phyloP scores from a whole-genome alignment of 2,329 filamentous ascomycete genomes.

The Hymenoscyphus fraxineus region DNA sequence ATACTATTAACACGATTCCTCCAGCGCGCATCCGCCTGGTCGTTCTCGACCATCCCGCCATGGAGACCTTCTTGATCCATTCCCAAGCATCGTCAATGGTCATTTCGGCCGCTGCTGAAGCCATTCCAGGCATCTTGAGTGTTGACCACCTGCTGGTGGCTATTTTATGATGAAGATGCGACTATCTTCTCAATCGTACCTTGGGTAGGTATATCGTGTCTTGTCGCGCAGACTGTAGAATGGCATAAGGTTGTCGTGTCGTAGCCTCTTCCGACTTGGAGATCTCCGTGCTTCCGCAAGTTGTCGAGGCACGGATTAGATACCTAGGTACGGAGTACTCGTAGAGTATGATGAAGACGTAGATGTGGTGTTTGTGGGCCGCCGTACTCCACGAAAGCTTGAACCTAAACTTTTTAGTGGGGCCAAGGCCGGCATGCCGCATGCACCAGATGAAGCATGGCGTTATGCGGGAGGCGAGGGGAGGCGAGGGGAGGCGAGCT shows the following conservation, averaged over 20 bases:
- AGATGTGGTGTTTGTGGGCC: not conserved
- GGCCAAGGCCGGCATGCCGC: not conserved
- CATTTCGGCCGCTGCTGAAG: slow-evolving; percentile 25
- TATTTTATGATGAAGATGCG: not conserved
- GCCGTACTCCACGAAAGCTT: not conserved
- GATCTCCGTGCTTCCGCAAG: too few species aligned
- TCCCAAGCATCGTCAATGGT: slow-evolving; percentile 33
- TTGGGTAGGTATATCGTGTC: too few species aligned
- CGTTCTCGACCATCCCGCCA: slow-evolving; percentile 31
- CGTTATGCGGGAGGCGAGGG: too few species aligned
- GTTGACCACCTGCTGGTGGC: not conserved
- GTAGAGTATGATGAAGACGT: not conserved
- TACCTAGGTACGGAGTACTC: too few species aligned
- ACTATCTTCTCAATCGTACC: not conserved
- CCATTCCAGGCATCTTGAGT: slow-evolving; percentile 6
- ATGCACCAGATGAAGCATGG: too few species aligned
- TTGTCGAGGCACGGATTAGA: too few species aligned
- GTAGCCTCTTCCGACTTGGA: too few species aligned
- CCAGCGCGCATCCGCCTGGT: slow-evolving; percentile 30
- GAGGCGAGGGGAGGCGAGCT: too few species aligned
- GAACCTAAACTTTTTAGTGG: not conserved
- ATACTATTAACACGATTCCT: slow-evolving; percentile 26
- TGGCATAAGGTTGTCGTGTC: too few species aligned
- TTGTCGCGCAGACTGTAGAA: too few species aligned
- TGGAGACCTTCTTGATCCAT: slow-evolving; percentile 19